Conservation (phyloP, 257 asterid genomes). For the Solanum chiquidenum region DNA sequence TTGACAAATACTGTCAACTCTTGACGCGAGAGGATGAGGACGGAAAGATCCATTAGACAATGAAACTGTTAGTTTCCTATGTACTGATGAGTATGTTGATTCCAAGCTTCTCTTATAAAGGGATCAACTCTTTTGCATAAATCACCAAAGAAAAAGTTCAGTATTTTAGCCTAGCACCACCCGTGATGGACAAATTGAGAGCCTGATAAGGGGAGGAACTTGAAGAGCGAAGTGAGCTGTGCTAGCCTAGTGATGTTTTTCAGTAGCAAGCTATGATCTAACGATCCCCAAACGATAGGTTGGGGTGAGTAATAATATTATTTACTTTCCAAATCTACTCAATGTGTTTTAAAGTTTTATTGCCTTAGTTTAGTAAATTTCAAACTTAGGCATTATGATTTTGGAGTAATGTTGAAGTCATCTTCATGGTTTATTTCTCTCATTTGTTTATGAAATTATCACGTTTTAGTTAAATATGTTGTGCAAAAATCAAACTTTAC, state of each 20-base stretch:
- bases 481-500: neutral
- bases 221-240: neutral
- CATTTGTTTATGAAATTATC: neutral
- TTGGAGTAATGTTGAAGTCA: neutral
- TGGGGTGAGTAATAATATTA: too few species aligned
- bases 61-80: neutral
- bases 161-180: too few species aligned
- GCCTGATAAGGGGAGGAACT: too few species aligned
- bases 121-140: too few species aligned
- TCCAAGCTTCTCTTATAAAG: too few species aligned
- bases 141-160: too few species aligned
- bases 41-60: neutral
- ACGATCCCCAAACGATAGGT: neutral
- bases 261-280: neutral
- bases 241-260: neutral
- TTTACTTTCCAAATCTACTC: neutral
- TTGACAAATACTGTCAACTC: neutral
- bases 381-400: neutral
- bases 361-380: rapidly evolving
- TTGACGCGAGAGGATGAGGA: neutral
- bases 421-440: neutral
- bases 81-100: too few species aligned
- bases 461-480: neutral
- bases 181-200: neutral
- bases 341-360: neutral